A percentile compares a stretch with the other conserved stretches of the same genome.
These are phyloP conservation scores for Solanum rostratum DNA, from an alignment of 257 asterid species.

Conservation along the genomic window DNA sequence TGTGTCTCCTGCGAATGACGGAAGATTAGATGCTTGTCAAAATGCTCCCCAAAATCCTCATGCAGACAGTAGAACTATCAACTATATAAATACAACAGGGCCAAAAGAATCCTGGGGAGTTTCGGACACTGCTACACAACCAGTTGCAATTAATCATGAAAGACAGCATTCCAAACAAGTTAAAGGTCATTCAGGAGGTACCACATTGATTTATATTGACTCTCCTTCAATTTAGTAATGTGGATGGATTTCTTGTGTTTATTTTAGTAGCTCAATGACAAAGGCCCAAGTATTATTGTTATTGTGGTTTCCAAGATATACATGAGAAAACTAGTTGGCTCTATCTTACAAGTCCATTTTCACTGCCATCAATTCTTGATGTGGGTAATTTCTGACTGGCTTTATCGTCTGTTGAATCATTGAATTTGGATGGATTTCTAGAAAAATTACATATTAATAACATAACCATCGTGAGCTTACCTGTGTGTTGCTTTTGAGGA, in stretches of 20 bases:
- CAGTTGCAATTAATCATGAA: constrained; percentile 14
- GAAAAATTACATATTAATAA: background rate
- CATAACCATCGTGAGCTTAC: background rate
- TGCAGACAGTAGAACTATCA: constrained; percentile 15
- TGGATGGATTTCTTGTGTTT: background rate
- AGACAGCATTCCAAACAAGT: constrained; percentile 15
- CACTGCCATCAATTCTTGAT: background rate
- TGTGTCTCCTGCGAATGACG: constrained; percentile 1
- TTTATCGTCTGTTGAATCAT: background rate
- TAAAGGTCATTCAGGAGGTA: constrained; percentile 26
- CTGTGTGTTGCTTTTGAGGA: background rate
- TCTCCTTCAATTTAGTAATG: background rate
- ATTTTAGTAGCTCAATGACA: background rate
- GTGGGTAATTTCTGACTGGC: background rate
- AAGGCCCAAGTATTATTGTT: background rate
- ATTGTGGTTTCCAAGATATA: background rate
- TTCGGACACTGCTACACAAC: constrained; percentile 11
- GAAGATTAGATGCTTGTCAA: constrained; percentile 12
- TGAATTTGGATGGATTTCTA: background rate
- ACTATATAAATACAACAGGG: constrained; percentile 3
- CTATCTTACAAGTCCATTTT: background rate
- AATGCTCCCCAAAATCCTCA: constrained; percentile 2
- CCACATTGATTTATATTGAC: background rate
- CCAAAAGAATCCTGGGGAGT: constrained; percentile 13
- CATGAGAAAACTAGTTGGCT: background rate